phyloP scores from a whole-genome alignment of 768 basidiomycete species.

The Tricholomella constricta region DNA sequence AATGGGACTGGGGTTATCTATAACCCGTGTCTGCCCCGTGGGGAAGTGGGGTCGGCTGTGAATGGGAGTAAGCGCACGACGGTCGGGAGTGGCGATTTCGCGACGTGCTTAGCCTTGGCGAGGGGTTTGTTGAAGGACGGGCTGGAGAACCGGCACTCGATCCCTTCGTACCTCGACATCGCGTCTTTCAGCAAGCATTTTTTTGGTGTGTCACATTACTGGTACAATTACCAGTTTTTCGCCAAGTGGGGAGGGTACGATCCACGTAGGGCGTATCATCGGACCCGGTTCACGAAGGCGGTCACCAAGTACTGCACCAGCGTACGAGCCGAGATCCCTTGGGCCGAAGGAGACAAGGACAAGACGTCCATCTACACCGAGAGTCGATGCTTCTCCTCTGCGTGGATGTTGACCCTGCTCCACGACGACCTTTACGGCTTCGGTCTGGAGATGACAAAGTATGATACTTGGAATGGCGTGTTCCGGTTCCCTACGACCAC shows the following conservation, averaged over 20 bases:
- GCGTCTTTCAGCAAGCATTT: constrained; percentile 10
- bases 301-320: constrained; percentile 5
- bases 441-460: constrained; percentile 13
- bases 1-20: not conserved
- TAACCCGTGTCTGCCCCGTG: not conserved
- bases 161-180: constrained; percentile 14
- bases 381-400: constrained; percentile 2
- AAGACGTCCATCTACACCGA: not conserved
- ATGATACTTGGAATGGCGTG: constrained; percentile 7
- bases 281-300: not conserved
- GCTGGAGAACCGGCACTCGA: not conserved
- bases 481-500: constrained; percentile 11
- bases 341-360: not conserved
- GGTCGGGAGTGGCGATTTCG: constrained; percentile 9
- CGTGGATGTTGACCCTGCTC: constrained; percentile 11
- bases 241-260: constrained; percentile 15
- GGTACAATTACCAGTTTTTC: constrained; percentile 16
- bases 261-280: not conserved
- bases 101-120: constrained; percentile 5
- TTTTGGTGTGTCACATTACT: constrained; percentile 8
- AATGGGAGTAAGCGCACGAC: not conserved
- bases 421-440: constrained; percentile 18
- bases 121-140: constrained; percentile 1
- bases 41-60: not conserved
- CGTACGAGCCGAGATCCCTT: not conserved